Evolutionary conservation across 148 eudicot species (phyloP).

Genomic region (Chenopodium album): DNA sequence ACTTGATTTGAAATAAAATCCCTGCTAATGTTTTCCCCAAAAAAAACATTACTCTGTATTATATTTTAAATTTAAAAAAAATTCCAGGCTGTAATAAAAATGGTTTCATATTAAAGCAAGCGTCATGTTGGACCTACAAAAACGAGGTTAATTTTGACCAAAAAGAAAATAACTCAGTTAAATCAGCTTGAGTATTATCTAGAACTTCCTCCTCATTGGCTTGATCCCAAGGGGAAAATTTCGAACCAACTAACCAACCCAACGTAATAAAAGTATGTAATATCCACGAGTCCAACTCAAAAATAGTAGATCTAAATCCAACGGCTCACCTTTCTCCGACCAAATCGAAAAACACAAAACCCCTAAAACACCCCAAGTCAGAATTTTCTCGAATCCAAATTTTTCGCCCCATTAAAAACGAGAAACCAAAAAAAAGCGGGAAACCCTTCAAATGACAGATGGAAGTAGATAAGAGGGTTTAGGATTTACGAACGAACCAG

Average conservation of each 20-base stretch:
- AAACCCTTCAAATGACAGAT: not conserved
- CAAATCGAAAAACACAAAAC: not conserved
- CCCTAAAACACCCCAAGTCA: not conserved
- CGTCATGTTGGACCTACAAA: not conserved
- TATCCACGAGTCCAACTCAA: not conserved
- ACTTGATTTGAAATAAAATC: too few relatives aligned
- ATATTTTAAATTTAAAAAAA: too few relatives aligned
- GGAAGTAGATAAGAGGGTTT: slow-evolving; percentile 9
- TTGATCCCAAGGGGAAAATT: not conserved
- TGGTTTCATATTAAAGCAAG: not conserved
- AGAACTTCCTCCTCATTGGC: slow-evolving; percentile 11
- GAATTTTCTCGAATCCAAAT: slow-evolving; percentile 9
- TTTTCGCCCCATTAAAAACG: not conserved
- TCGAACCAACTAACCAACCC: not conserved
- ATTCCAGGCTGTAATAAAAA: too few relatives aligned
- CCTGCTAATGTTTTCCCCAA: too few relatives aligned
- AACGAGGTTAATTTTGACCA: not conserved
- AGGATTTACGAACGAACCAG: not conserved
- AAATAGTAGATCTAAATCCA: not conserved
- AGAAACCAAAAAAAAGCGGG: slow-evolving; percentile 3
- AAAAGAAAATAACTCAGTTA: not conserved
- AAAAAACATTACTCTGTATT: too few relatives aligned
- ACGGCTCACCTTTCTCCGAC: slow-evolving; percentile 10
- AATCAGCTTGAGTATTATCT: not conserved
- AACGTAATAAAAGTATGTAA: too few relatives aligned